Percentiles rank a stretch among this genome's conserved stretches.
phyloP scores from a whole-genome alignment of 2,329 filamentous ascomycete genomes.

The Cladophialophora bantiana region DNA sequence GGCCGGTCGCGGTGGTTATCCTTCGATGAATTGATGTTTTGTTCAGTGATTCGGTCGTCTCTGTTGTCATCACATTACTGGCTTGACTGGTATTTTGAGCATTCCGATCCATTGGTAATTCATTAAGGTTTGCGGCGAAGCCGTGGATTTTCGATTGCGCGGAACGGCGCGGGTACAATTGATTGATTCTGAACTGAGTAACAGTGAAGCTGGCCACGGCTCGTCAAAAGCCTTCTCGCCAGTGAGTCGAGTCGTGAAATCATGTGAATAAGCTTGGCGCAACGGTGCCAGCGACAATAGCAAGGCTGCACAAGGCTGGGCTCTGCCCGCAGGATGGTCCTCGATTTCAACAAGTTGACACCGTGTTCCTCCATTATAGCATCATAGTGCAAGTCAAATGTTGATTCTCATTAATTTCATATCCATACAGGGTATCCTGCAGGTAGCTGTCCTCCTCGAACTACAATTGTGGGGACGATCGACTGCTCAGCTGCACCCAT shows the following conservation, averaged over 20 bases:
- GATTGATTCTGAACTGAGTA: not conserved
- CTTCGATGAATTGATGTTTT: not conserved
- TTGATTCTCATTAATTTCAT: not conserved
- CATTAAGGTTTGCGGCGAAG: not conserved
- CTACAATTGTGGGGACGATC: not conserved
- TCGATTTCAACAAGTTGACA: too few relatives aligned
- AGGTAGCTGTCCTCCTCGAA: not conserved
- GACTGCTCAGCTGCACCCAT: not conserved
- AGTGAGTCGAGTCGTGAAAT: not conserved
- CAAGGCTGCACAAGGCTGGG: not conserved
- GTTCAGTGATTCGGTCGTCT: not conserved
- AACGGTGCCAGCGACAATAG: too few relatives aligned
- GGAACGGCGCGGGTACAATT: not conserved
- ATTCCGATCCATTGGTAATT: not conserved
- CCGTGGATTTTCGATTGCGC: not conserved
- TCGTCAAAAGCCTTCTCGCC: too few relatives aligned
- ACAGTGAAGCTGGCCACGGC: too few relatives aligned
- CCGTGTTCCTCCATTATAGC: not conserved
- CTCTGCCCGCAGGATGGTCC: too few relatives aligned
- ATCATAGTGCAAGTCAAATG: not conserved
- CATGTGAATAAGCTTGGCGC: not conserved
- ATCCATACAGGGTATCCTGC: conserved; percentile 3
- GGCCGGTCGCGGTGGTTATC: not conserved
- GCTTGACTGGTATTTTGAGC: not conserved
- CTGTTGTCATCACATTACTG: not conserved